Evolutionary conservation across 75 land plant genomes (phyloP), one percentile per base, ranked within the genome.

Genomic region (Chamaecyparis obtusa): DNA sequence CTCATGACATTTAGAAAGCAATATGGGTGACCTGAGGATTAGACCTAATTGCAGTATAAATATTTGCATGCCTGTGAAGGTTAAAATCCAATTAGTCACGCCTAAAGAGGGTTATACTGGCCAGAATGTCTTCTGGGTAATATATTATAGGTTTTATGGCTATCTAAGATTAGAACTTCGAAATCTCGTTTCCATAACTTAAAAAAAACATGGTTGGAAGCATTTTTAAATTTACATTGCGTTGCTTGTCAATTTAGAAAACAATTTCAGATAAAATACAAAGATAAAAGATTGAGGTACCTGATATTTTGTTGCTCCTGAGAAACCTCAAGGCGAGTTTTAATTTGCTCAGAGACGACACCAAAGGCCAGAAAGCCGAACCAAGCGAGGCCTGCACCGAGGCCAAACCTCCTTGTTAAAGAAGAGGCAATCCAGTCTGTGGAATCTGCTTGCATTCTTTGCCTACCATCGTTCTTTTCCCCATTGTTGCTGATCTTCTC

Each of bases 371-470:
- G 95, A 64, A 97, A 91, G 35, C 89, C 96, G 27, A 90, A 96
- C 95, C 97, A 96, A 1, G 96, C 98, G 46, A 97, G 91, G 57
- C 99, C 99, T 17, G 98, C 99, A 16, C 98, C 96, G 72, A 97
- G 88, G 9, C 99, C 99, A 78, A 97, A 97, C 44, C 99, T 84
- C 44, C 98, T 87, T 0, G 96, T 96, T 46, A 97, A 86, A 10
- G 90, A 86, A 8, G 98, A 96, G 77, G 99, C 92, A 15, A 97
- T 93, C 98, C 98, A 97, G 75, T 97, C 98, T 9, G 98, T 95
- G 36, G 96, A 92, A 2, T 94, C 97, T 4, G 91, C 95, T 41
- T 81, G 83, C 48, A 81, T 43, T 81, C 51, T 81, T 41, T n/a
- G 48, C 51, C 30, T 44, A 24, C 69, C 24, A 32, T 81, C 48